These are phyloP conservation scores for Symmetrospora coprosmae DNA, from an alignment of 768 basidiomycete species.

Conservation along the genomic window DNA sequence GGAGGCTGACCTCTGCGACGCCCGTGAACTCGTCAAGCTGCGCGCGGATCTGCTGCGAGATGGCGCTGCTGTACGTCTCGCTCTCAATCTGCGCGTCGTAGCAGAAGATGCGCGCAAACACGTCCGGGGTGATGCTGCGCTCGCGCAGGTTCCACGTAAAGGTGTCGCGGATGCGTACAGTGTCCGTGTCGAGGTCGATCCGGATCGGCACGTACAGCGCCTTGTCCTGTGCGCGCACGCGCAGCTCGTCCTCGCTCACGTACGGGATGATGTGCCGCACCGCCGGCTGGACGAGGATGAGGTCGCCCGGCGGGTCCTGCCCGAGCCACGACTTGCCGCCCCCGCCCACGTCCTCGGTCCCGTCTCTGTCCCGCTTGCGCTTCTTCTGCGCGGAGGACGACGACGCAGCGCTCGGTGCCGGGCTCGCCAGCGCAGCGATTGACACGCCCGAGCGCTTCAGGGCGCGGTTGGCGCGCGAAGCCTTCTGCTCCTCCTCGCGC, in stretches of 20 bases:
- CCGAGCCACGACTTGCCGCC: constrained; percentile 79
- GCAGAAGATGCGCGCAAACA: constrained; percentile 76
- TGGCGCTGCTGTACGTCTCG: constrained; percentile 55
- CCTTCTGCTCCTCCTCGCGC: constrained; percentile 69
- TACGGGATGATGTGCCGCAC: constrained; percentile 61
- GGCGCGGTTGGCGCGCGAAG: constrained; percentile 55
- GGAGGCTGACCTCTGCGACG: constrained; percentile 49
- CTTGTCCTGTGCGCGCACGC: constrained; percentile 47
- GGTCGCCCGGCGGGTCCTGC: constrained; percentile 61
- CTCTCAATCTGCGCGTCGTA: constrained; percentile 66
- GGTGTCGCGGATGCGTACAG: constrained; percentile 78
- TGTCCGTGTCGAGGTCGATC: constrained; percentile 85
- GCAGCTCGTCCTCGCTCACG: constrained; percentile 49
- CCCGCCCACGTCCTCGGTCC: constrained; percentile 34
- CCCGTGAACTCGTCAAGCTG: constrained; percentile 83
- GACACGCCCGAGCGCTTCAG: constrained; percentile 42
- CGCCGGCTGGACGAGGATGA: constrained; percentile 52
- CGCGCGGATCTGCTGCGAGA: constrained; percentile 72
- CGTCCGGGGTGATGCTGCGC: constrained; percentile 63
- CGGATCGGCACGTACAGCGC: constrained; percentile 72
- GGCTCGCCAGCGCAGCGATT: constrained; percentile 42
- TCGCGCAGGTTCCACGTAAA: constrained; percentile 92
- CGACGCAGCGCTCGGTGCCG: constrained; percentile 38
- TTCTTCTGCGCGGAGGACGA: constrained; percentile 32
- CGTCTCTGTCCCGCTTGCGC: constrained; percentile 47